These are phyloP conservation scores for Hypoxylon perforatum DNA, from an alignment of 495 filamentous ascomycete species.

Conservation along the genomic window DNA sequence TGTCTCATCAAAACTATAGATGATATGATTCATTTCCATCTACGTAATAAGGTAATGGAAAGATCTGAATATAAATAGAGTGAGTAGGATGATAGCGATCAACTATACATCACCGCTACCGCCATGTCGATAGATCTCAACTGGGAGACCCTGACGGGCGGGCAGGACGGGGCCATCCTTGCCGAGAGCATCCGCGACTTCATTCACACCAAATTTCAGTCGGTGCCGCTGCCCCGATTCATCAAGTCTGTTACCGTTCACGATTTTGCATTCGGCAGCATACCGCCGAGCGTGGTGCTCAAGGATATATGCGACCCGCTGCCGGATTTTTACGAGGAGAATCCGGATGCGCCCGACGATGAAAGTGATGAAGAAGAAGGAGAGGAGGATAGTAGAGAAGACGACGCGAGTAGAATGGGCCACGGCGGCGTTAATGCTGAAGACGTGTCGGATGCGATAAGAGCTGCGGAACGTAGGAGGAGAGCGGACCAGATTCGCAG, in stretches of 20 bases:
- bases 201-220: constrained; percentile 94
- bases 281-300: constrained; percentile 85
- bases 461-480: constrained; percentile 56
- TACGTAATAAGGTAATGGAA: background rate
- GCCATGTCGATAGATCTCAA: constrained; percentile 96
- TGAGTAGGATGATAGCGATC: constrained; percentile 6
- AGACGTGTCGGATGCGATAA: constrained; percentile 53
- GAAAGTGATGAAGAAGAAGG: constrained; percentile 53
- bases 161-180: constrained; percentile 83
- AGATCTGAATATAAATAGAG: constrained; percentile 1
- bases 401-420: constrained; percentile 17
- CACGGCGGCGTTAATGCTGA: constrained; percentile 23
- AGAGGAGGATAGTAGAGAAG: constrained; percentile 42
- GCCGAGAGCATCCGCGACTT: constrained; percentile 90
- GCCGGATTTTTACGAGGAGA: constrained; percentile 95
- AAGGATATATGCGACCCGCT: constrained; percentile 97
- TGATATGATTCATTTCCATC: constrained; percentile 4
- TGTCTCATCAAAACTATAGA: constrained; percentile 2
- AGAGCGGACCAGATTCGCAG: constrained; percentile 49
- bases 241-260: constrained; percentile 96
- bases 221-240: constrained; percentile 88
- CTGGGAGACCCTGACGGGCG: constrained; percentile 92
- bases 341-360: constrained; percentile 63
- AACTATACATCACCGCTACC: constrained; percentile 1
- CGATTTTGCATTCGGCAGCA: constrained; percentile 88